Percentiles rank a stretch among this genome's conserved stretches.
Evolutionary conservation across 2,329 filamentous ascomycete genomes (phyloP).

Genomic region (Ophioceras dolichostomum): DNA sequence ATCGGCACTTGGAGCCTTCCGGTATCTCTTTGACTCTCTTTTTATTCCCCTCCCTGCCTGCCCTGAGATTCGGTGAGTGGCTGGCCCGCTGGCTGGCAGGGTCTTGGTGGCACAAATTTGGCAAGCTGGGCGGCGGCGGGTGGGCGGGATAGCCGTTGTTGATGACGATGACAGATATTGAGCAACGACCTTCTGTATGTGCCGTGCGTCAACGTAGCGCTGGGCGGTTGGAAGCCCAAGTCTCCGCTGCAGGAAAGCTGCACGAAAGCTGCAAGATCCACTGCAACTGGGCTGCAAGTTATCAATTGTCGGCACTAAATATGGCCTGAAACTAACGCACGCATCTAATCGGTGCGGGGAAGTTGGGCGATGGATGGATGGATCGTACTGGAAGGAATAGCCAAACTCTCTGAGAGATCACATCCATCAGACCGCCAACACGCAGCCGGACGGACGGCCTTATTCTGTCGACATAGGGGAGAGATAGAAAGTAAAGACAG

Average conservation of each 20-base stretch:
- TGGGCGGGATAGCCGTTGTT: too few species aligned
- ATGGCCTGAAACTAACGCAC: background rate
- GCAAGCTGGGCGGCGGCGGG: background rate
- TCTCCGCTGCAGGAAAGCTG: background rate
- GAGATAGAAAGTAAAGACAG: too few species aligned
- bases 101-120: background rate
- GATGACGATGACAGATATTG: background rate
- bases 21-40: background rate
- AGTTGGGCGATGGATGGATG: background rate
- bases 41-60: background rate
- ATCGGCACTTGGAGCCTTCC: background rate
- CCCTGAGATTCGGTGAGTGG: too few species aligned
- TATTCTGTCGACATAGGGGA: too few species aligned
- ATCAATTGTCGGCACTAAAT: background rate
- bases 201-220: background rate
- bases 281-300: background rate
- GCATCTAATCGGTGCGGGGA: background rate
- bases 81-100: background rate
- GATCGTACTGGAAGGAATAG: background rate
- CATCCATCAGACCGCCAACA: too few species aligned
- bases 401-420: background rate
- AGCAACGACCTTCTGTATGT: background rate
- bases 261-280: background rate
- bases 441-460: too few species aligned
- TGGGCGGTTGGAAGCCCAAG: background rate